Evolutionary conservation across 148 eudicot species (phyloP).

Genomic region (Amaranthus cruentus): DNA sequence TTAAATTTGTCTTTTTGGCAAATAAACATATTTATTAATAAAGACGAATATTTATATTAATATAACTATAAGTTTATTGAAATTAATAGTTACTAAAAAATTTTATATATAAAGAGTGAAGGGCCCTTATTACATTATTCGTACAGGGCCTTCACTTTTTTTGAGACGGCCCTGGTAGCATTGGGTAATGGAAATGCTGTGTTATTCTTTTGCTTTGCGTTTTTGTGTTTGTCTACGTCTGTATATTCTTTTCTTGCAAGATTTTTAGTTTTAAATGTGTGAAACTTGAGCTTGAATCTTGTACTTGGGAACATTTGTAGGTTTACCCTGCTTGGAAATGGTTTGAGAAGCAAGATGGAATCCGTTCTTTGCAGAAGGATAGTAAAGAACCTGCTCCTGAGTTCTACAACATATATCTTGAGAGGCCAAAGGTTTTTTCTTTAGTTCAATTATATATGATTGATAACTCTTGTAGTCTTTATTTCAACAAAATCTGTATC

Average conservation of each 20-base stretch:
- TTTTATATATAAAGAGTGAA: too few species aligned
- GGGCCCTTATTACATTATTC: too few species aligned
- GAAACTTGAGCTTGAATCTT: neutral
- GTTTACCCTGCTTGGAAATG: conserved; percentile 99
- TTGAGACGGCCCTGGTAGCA: too few species aligned
- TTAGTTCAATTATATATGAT: neutral
- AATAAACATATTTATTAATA: too few species aligned
- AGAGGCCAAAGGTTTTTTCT: conserved; percentile 82
- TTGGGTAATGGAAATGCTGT: neutral
- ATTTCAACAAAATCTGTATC: neutral
- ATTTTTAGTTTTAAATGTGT: neutral
- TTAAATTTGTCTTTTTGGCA: too few species aligned
- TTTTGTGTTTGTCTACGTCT: neutral
- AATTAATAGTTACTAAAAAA: too few species aligned
- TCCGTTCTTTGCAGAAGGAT: conserved; percentile 83
- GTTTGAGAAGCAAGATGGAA: conserved; percentile 99
- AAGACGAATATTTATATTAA: too few species aligned
- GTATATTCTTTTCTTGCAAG: neutral
- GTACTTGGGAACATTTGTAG: conserved; percentile 31
- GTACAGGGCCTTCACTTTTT: too few species aligned
- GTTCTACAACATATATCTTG: conserved; percentile 90
- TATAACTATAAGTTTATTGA: too few species aligned
- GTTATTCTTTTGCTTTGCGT: neutral
- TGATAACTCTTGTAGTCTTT: neutral
- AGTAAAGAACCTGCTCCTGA: conserved; percentile 92